Conservation (phyloP, 495 filamentous ascomycete genomes). For the Lasiosphaeria hispida region DNA sequence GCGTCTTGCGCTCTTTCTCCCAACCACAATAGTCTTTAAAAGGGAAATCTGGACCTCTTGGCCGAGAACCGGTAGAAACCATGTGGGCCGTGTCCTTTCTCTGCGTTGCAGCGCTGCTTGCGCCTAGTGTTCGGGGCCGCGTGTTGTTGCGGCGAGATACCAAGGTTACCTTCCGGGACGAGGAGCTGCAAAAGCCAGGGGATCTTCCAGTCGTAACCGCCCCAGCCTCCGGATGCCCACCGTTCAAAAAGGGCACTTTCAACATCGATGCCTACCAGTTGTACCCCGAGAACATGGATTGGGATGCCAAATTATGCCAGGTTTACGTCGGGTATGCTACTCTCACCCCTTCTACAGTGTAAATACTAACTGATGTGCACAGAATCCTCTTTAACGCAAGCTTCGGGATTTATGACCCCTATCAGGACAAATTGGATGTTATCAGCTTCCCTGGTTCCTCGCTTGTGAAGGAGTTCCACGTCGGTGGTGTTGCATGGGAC, state of each 20-base stretch:
- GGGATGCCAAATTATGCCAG: conserved; percentile 31
- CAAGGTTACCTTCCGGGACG: neutral
- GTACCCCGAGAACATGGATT: conserved; percentile 38
- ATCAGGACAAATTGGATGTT: conserved; percentile 25
- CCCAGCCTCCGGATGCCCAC: conserved; percentile 20
- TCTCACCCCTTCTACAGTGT: neutral
- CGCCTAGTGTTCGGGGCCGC: neutral
- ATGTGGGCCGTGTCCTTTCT: too few relatives aligned
- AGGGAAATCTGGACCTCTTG: too few relatives aligned
- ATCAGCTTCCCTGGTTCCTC: conserved; percentile 30
- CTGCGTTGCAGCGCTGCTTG: neutral
- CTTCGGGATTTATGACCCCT: conserved; percentile 34
- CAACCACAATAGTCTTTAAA: too few relatives aligned
- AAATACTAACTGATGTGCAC: neutral
- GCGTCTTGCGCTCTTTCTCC: too few relatives aligned
- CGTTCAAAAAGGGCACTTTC: conserved; percentile 30
- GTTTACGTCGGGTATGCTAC: conserved; percentile 24
- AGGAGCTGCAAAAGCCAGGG: neutral
- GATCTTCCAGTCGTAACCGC: neutral
- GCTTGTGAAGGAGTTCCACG: conserved; percentile 27
- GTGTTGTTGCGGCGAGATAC: neutral
- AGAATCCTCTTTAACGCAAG: conserved; percentile 24
- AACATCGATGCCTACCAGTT: conserved; percentile 33
- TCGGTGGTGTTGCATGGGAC: conserved; percentile 33
- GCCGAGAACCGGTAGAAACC: too few relatives aligned